Base-by-base conservation (phyloP, 768 basidiomycete genomes). In the Gyrodon lividus region DNA sequence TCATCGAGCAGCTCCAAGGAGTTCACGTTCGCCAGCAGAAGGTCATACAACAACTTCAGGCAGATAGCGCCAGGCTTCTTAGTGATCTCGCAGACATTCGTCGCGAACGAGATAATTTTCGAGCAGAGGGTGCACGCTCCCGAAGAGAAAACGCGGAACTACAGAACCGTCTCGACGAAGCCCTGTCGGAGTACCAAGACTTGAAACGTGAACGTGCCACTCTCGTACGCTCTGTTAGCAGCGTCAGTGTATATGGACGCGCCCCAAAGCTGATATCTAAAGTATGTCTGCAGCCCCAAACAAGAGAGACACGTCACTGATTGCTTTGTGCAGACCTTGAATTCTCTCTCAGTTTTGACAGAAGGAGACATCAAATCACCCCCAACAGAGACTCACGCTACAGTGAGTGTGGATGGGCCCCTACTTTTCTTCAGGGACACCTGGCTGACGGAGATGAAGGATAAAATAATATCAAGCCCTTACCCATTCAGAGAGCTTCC, bases 1-100 rank as follows among this genome's bases (percentile, higher is more conserved):
- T 65, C 31, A 43, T 67, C 33, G 64, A 68, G 9, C 64, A 62
- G 35, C 59, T 67, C 23, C 63, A 68, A 44, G 50, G 9, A 17
- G 56, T 58, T 19, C 65, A 61, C 39, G 5, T 51, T 7, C 59
- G 63, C 43, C 66, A 66, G 43, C 64, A 57, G 30, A 61, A 48
- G 13, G 33, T 56, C 41, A 64, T 66, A 17, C 63, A 63, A 33
- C 60, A 65, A 23, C 55, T 66, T 12, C 65, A 66, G 37, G 62
- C 52, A 1, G 65, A 67, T n/a, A 58, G 57, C 10, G 50, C 57
- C 2, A 53, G 66, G 23, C 50, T 57, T 5, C 54, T 68, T 30
- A 46, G 46, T 24, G 61, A 66, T n/a, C 61, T 68, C 19, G 54
- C 16, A 4, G 61, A 68, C 9, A 20, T 68, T 14, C 66, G 66